Percentiles rank a stretch among this genome's conserved stretches.
phyloP scores from a whole-genome alignment of 2,329 filamentous ascomycete genomes.

The Clonostachys byssicola region DNA sequence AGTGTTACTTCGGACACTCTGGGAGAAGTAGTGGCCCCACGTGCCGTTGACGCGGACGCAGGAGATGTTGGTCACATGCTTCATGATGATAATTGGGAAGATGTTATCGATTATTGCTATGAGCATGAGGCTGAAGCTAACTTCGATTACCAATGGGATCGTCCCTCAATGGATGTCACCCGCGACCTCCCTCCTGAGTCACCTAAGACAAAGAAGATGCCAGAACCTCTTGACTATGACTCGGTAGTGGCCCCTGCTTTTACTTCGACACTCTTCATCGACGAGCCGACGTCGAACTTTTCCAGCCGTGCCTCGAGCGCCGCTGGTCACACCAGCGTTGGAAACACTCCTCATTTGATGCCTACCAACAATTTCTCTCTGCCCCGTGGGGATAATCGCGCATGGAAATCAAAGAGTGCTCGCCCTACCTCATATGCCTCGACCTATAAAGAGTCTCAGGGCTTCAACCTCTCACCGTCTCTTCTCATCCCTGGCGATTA shows the following conservation, averaged over 20 bases:
- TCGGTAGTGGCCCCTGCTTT: background rate
- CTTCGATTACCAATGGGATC: conserved; percentile 64
- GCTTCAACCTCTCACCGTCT: conserved; percentile 55
- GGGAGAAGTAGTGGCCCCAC: conserved; percentile 26
- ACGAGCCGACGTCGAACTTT: conserved; percentile 44
- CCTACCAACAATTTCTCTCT: conserved; percentile 48
- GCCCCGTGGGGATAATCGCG: conserved; percentile 27
- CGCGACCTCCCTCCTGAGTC: conserved; percentile 6
- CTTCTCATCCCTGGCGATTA: conserved; percentile 60
- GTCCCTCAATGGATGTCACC: conserved; percentile 43
- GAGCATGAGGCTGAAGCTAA: conserved; percentile 64
- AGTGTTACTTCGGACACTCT: conserved; percentile 51
- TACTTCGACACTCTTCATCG: conserved; percentile 19
- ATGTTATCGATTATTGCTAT: conserved; percentile 68
- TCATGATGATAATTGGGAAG: conserved; percentile 54
- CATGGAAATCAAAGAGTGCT: conserved; percentile 20
- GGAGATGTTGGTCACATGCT: conserved; percentile 18
- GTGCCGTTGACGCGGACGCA: conserved; percentile 5
- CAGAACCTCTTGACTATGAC: background rate
- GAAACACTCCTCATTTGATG: conserved; percentile 14
- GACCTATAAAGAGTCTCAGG: conserved; percentile 55
- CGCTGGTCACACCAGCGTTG: background rate
- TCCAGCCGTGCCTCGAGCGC: background rate
- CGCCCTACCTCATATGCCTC: conserved; percentile 41
- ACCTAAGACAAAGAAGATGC: background rate